Evolutionary conservation across 345 rosid species (phyloP).

Genomic region (thale cress (Arabidopsis thaliana)): DNA sequence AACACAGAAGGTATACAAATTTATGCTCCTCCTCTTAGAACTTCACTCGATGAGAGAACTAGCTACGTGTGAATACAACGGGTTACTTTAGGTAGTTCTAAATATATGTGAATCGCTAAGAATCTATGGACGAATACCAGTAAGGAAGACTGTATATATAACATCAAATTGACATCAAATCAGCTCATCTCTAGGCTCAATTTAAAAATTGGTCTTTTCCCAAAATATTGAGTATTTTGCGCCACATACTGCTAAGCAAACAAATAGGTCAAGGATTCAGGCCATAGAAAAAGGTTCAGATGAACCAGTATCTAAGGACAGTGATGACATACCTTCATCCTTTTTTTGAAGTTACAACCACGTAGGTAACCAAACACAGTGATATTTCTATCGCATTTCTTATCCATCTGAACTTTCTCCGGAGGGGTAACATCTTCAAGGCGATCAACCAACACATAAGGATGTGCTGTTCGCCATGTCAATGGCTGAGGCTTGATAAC

Average conservation of each 20-base stretch:
- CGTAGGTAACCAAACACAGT: conserved; percentile 90
- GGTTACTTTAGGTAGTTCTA: background rate
- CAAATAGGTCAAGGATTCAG: conserved; percentile 10
- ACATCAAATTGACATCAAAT: conserved; percentile 16
- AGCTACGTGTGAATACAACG: conserved; percentile 13
- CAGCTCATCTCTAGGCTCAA: conserved; percentile 21
- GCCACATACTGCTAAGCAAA: conserved; percentile 29
- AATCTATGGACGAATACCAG: conserved; percentile 23
- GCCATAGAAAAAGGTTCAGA: conserved; percentile 16
- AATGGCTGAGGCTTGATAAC: conserved; percentile 77
- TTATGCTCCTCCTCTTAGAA: conserved; percentile 11
- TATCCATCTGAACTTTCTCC: conserved; percentile 65
- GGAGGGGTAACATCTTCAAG: conserved; percentile 96
- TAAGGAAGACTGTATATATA: conserved; percentile 1
- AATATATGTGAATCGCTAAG: background rate
- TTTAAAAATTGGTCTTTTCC: background rate
- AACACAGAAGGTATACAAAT: background rate
- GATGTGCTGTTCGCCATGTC: conserved; percentile 92
- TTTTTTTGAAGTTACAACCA: conserved; percentile 92
- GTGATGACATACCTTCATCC: conserved; percentile 66
- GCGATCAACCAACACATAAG: conserved; percentile 88
- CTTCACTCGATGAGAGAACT: conserved; percentile 10
- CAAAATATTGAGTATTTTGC: background rate
- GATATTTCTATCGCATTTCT: conserved; percentile 86
- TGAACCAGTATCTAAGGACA: conserved; percentile 3